phyloP scores from a whole-genome alignment of 495 filamentous ascomycete species.

The Penicillium longicatenatum region DNA sequence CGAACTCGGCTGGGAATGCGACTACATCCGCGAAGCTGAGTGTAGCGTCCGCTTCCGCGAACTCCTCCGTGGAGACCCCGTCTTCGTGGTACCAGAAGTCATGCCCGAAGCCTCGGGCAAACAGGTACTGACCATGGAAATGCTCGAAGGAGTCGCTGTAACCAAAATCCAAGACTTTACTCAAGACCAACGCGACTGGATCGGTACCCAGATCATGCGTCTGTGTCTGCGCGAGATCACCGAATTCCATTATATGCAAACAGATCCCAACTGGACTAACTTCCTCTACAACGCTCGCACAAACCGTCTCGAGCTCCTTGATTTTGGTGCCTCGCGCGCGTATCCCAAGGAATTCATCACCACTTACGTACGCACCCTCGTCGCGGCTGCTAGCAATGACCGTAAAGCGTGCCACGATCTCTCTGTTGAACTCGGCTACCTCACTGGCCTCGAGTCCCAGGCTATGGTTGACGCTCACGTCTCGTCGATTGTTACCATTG shows the following conservation, averaged over 20 bases:
- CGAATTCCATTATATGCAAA: conserved; percentile 98
- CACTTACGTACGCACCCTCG: conserved; percentile 74
- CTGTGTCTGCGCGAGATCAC: conserved; percentile 91
- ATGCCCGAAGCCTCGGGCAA: conserved; percentile 78
- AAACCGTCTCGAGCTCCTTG: conserved; percentile 82
- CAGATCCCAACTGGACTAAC: conserved; percentile 99
- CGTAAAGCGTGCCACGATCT: conserved; percentile 60
- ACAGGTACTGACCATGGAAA: conserved; percentile 91
- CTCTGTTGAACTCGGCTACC: conserved; percentile 83
- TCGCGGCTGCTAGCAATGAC: conserved; percentile 74
- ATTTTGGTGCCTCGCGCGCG: conserved; percentile 91
- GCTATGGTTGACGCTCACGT: conserved; percentile 88
- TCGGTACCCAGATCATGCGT: conserved; percentile 86
- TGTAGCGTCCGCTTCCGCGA: conserved; percentile 72
- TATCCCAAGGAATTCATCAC: conserved; percentile 78
- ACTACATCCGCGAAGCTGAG: conserved; percentile 86
- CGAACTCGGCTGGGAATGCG: conserved; percentile 96
- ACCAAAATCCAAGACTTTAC: conserved; percentile 74
- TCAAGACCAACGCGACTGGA: conserved; percentile 85
- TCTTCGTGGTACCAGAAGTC: conserved; percentile 79
- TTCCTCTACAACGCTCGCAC: conserved; percentile 83
- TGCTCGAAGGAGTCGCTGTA: conserved; percentile 84
- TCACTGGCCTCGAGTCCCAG: conserved; percentile 83
- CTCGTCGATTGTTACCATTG: conserved; percentile 78
- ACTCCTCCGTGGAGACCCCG: conserved; percentile 70